phyloP scores from a whole-genome alignment of 306 rosid species.

The Parietaria judaica region DNA sequence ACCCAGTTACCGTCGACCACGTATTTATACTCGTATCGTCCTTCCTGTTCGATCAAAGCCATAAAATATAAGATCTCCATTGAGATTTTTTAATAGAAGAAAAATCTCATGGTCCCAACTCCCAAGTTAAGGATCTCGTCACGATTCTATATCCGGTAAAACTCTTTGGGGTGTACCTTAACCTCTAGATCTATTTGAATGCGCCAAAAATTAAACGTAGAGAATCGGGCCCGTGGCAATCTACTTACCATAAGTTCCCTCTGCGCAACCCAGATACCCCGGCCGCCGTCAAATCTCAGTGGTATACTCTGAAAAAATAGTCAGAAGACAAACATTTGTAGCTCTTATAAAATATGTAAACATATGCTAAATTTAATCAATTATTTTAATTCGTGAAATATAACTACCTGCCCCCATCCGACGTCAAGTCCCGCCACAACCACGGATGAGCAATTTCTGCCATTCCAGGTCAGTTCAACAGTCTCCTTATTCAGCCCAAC shows the following conservation, averaged over 20 bases:
- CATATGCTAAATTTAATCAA: too few species aligned
- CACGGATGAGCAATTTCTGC: slow-evolving; percentile 49
- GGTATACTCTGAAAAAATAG: slow-evolving; percentile 63
- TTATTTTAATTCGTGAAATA: not conserved
- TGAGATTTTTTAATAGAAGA: not conserved
- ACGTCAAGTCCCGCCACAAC: slow-evolving; percentile 92
- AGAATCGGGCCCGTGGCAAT: too few species aligned
- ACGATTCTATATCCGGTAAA: too few species aligned
- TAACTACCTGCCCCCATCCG: slow-evolving; percentile 97
- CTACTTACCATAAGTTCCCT: slow-evolving; percentile 75
- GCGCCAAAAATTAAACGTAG: too few species aligned
- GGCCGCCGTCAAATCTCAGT: slow-evolving; percentile 42
- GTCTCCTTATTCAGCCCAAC: slow-evolving; percentile 51
- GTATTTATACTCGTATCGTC: slow-evolving; percentile 90
- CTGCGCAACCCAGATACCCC: slow-evolving; percentile 56
- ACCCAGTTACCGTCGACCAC: slow-evolving; percentile 78
- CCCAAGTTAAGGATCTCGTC: too few species aligned
- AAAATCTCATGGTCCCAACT: too few species aligned
- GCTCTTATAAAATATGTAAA: too few species aligned
- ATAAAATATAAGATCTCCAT: too few species aligned
- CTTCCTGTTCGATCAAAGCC: slow-evolving; percentile 52
- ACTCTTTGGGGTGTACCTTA: too few species aligned
- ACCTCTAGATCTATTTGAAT: too few species aligned
- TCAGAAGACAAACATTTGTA: slow-evolving; percentile 13
- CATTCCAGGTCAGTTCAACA: slow-evolving; percentile 62